Base-by-base conservation (phyloP, 371 early-diverging fungal genomes). In the Polyrhizophydium stewartii region DNA sequence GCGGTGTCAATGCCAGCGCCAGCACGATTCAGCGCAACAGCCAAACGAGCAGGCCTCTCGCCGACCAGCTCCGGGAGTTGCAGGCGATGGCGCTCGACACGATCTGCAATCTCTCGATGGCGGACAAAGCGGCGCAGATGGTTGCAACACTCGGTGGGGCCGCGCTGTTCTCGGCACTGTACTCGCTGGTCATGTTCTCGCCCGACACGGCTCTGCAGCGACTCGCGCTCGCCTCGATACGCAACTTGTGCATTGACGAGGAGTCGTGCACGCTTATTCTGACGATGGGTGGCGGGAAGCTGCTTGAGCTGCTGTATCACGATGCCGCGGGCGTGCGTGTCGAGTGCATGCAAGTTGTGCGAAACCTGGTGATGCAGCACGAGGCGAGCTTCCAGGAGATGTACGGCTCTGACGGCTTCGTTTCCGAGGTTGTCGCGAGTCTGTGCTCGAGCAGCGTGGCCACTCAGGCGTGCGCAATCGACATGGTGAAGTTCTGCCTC, bases 241-340 rank as follows among this genome's bases (percentile, higher is more conserved):
- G 72, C 3, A 72, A 72, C 47, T 63, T 72, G 28, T 68, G 69
- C 67, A 68, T 72, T 45, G 72, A 72, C 49, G 65, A 56, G 12
- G 46, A 28, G 7, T 24, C 72, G n/a, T 71, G 72, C 61, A 40
- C 56, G 32, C 19, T 25, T 13, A 62, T 71, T 33, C 9, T 68
- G 13, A 21, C 52, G 5, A 22, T 58, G 33, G 68, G 63, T 3
- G 24, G 33, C n/a, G 10, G 43, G 2, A 38, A 40, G 7, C 25
- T 71, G 38, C 60, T 68, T 19, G 47, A 59, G 3, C n/a, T 63
- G 9, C 50, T 71, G 43, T 56, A 58, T 25, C 55, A 55, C 16
- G 58, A 25, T 25, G 21, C 60, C 28, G 33, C 62, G 10, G 31
- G 30, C 33, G 32, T 61, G 27, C 38, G 59, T 17, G 51, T 56